These are phyloP conservation scores for Erodium maritimum DNA, from an alignment of 345 rosid species.

Conservation along the genomic window DNA sequence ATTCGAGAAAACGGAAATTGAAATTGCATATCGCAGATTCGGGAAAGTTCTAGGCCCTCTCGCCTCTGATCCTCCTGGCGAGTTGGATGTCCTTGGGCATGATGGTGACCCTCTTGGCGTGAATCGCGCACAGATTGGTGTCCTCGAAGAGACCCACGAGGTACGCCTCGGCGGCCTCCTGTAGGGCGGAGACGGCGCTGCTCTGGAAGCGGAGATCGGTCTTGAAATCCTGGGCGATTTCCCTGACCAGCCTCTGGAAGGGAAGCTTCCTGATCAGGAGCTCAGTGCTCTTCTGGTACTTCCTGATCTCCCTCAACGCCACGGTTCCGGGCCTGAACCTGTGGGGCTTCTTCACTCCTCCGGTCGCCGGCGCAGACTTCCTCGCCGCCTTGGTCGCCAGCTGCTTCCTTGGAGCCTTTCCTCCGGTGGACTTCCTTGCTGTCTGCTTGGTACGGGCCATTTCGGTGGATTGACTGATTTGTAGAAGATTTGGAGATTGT, in stretches of 20 bases:
- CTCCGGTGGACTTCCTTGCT: conserved; percentile 14
- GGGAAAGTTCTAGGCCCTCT: conserved; percentile 9
- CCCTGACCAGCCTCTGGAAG: conserved; percentile 13
- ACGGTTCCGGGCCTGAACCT: conserved; percentile 16
- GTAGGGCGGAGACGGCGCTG: too few species aligned
- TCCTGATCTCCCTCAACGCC: conserved; percentile 13
- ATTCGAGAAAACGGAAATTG: too few species aligned
- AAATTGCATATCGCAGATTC: too few species aligned
- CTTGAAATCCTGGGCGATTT: conserved; percentile 17
- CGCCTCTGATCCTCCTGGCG: conserved; percentile 11
- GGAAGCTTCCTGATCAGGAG: too few species aligned
- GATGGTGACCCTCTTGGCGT: conserved; percentile 13
- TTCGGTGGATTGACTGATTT: background rate
- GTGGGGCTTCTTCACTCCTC: conserved; percentile 16
- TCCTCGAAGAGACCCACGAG: too few species aligned
- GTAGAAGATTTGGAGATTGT: too few species aligned
- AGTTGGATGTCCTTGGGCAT: conserved; percentile 18
- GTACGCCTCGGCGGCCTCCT: too few species aligned
- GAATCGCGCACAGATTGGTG: too few species aligned
- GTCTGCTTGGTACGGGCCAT: conserved; percentile 18
- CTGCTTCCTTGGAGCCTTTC: too few species aligned
- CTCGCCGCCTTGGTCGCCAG: conserved; percentile 16
- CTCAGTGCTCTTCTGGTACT: conserved; percentile 18
- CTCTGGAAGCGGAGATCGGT: conserved; percentile 16
- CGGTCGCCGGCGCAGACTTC: conserved; percentile 15